These are phyloP conservation scores for Neurospora terricola DNA, from an alignment of 495 filamentous ascomycete species.

Conservation along the genomic window DNA sequence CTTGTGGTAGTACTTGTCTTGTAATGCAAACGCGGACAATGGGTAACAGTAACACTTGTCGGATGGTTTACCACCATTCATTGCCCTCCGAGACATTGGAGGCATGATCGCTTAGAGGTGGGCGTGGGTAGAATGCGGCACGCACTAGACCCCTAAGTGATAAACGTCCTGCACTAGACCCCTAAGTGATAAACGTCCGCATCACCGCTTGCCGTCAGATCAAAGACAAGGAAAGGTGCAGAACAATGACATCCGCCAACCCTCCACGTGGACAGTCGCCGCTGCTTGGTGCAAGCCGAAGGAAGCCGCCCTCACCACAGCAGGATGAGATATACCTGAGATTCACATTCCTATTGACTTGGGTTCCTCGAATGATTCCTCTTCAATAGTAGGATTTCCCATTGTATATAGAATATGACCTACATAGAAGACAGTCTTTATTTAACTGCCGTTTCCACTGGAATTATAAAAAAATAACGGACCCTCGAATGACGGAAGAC, in stretches of 20 bases:
- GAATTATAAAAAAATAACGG: neutral
- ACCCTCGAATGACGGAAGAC: neutral
- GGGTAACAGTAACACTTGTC: neutral
- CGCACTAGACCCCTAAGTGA: slow-evolving; percentile 14
- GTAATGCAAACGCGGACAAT: neutral
- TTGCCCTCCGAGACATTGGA: neutral
- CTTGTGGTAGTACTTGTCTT: neutral
- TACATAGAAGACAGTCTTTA: too few species aligned
- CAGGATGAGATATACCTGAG: neutral
- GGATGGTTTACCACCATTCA: neutral
- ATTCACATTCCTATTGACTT: neutral
- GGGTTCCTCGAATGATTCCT: neutral
- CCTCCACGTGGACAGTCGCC: slow-evolving; percentile 4
- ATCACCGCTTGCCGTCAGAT: neutral
- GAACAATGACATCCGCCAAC: slow-evolving; percentile 4
- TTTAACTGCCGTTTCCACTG: neutral
- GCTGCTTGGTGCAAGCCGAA: slow-evolving; percentile 1
- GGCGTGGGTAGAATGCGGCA: neutral
- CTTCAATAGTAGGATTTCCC: neutral
- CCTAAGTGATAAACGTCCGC: neutral
- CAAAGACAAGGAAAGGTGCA: neutral
- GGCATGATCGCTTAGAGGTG: neutral
- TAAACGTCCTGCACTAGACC: neutral
- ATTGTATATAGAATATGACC: neutral
- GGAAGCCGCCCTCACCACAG: neutral